Evolutionary conservation across 352 stramenopile species (phyloP), one percentile per base, ranked within the genome.

Genomic region (Globisporangium radiosum): DNA sequence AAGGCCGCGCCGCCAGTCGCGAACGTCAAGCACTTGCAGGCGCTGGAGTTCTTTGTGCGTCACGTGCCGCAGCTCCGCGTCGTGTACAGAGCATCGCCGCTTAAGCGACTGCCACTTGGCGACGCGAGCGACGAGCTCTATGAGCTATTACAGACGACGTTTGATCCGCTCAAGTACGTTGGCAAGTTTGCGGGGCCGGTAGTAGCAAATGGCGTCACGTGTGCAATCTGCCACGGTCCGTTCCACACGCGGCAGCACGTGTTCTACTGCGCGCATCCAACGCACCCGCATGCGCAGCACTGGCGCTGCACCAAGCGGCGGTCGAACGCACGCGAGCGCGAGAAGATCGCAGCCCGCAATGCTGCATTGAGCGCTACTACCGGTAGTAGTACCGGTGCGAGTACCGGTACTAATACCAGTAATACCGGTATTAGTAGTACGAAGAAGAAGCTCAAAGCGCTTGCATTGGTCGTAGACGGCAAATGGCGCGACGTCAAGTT

Each of bases 241-340:
- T 90, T 94, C 50, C 75, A 88, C 19, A 69, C 89, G 48, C 75
- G 79, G 3, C 82, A 94, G 51, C 85, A 91, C 40, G 9, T 92
- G 4, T 89, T 94, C 48, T 92, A 91, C 57, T 94, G 85, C 57
- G 64, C 67, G 2, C 65, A 76, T 14, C 53, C 60, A 25, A 59
- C 69, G 5, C 60, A 69, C 19, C 68, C 63, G 5, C 85, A 94
- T 49, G 54, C 76, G 17, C 78, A 89, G 56, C 85, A 94, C 60
- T 94, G 85, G 85, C 78, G 73, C 54, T 94, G 85, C 53, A 88
- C 81, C 2, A 90, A 85, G 63, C 82, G 74, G 7, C 72, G 62
- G 25, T 77, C 73, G 4, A 76, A 55, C 17, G 57, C 56, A 0
- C 61, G 61, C 14, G 61, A 51, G 49, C 52, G 53, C 60, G 66